These are phyloP conservation scores for Monosporascus ibericus DNA, from an alignment of 2,329 filamentous ascomycete genomes.

Conservation along the genomic window DNA sequence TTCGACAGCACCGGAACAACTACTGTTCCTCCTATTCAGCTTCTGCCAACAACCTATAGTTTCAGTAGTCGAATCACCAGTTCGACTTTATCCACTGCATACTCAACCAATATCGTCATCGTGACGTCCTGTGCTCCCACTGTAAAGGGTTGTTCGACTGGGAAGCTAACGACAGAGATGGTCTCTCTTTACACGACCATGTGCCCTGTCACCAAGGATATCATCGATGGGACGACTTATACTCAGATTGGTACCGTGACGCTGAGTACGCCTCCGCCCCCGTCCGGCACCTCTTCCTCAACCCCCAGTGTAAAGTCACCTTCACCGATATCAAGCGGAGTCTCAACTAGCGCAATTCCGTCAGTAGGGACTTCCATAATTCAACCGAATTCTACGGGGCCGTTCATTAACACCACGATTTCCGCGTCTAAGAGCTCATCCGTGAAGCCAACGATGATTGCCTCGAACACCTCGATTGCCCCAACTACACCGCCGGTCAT, in stretches of 20 bases:
- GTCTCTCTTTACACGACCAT: slow-evolving; percentile 25
- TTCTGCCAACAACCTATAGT: slow-evolving; percentile 22
- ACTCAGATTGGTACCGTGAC: slow-evolving; percentile 7
- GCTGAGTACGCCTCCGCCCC: slow-evolving; percentile 3
- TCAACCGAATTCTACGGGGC: slow-evolving; percentile 7
- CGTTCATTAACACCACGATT: slow-evolving; percentile 11
- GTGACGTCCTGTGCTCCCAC: slow-evolving; percentile 21
- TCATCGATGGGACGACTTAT: slow-evolving; percentile 22
- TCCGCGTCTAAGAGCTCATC: slow-evolving; percentile 1
- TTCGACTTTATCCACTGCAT: slow-evolving; percentile 22
- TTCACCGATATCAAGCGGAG: background rate
- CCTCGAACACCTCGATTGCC: slow-evolving; percentile 7
- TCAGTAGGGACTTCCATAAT: slow-evolving; percentile 11
- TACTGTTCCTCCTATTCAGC: slow-evolving; percentile 4
- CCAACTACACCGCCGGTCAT: slow-evolving; percentile 5
- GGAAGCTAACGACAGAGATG: slow-evolving; percentile 22
- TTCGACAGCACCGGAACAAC: background rate
- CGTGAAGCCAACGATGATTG: slow-evolving; percentile 2
- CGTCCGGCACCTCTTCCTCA: background rate
- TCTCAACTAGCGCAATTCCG: slow-evolving; percentile 1
- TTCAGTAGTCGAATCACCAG: slow-evolving; percentile 22
- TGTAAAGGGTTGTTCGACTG: slow-evolving; percentile 22
- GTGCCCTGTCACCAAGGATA: slow-evolving; percentile 24
- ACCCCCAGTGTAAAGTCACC: background rate
- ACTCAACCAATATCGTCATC: slow-evolving; percentile 22